Conservation (phyloP, 73 alveolate genomes). For the Effrenium voratum region DNA sequence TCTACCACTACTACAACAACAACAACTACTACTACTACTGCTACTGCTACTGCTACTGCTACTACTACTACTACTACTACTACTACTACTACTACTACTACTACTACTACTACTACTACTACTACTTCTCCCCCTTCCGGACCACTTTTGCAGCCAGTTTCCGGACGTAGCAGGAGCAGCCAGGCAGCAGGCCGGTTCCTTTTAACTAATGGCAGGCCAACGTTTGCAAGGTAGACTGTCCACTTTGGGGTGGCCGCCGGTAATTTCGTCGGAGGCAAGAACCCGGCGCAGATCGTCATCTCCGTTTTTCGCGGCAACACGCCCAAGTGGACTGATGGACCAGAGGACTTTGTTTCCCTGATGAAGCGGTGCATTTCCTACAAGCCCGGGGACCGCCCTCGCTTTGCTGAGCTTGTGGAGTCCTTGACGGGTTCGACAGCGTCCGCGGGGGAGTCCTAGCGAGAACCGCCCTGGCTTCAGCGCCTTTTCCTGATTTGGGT, state of each 20-base stretch:
- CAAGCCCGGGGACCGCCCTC: neutral
- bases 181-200: no score
- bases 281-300: slow-evolving; percentile 43
- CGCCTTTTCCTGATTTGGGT: no score
- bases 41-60: neutral
- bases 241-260: no score
- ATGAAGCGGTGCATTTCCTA: slow-evolving; percentile 22
- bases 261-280: no score
- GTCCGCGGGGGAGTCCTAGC: no score
- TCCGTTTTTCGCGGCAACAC: slow-evolving; percentile 23
- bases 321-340: neutral
- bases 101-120: neutral
- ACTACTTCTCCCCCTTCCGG: neutral
- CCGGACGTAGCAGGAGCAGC: no score
- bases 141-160: neutral
- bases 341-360: neutral
- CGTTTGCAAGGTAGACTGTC: neutral
- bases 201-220: neutral
- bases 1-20: neutral
- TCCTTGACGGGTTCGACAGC: neutral
- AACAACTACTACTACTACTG: neutral
- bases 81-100: neutral
- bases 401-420: neutral
- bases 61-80: neutral
- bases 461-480: no score